Percentiles rank a stretch among this genome's conserved stretches.
phyloP scores from a whole-genome alignment of 768 basidiomycete genomes.

The Tubosaeta sp. region DNA sequence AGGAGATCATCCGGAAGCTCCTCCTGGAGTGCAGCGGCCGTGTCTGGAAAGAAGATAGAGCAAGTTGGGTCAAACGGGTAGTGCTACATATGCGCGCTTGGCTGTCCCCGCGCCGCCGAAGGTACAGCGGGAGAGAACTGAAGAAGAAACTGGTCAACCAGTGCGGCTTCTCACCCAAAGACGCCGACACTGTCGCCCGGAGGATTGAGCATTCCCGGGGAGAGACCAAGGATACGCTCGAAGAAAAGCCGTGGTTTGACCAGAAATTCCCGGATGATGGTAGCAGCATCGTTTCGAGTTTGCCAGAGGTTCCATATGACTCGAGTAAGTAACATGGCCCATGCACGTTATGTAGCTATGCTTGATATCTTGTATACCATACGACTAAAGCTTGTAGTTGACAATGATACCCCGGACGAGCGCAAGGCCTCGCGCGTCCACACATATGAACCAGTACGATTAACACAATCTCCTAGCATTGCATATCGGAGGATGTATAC shows the following conservation, averaged over 20 bases:
- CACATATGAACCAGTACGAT: too few relatives aligned
- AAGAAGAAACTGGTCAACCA: slow-evolving; percentile 20
- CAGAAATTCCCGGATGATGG: slow-evolving; percentile 12
- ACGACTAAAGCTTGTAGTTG: background rate
- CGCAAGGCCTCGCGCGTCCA: too few relatives aligned
- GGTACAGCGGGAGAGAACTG: slow-evolving; percentile 8
- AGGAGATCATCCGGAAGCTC: slow-evolving; percentile 16
- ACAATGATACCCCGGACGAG: too few relatives aligned
- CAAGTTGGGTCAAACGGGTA: slow-evolving; percentile 24
- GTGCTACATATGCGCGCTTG: slow-evolving; percentile 23
- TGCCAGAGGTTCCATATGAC: slow-evolving; percentile 10
- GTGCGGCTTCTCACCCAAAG: slow-evolving; percentile 21
- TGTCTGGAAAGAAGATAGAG: slow-evolving; percentile 24
- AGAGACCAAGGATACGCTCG: slow-evolving; percentile 4
- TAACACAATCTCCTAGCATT: too few relatives aligned
- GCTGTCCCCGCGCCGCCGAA: slow-evolving; percentile 16
- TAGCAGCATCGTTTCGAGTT: slow-evolving; percentile 6
- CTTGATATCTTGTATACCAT: background rate
- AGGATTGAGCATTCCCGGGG: slow-evolving; percentile 17
- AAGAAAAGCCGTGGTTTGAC: slow-evolving; percentile 17
- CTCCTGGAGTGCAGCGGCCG: slow-evolving; percentile 15
- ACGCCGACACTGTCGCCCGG: slow-evolving; percentile 15
- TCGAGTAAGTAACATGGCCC: background rate
- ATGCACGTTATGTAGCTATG: slow-evolving; percentile 1
- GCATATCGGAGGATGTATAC: too few relatives aligned